Evolutionary conservation across 768 basidiomycete species (phyloP).

Genomic region (Serendipita sp.): DNA sequence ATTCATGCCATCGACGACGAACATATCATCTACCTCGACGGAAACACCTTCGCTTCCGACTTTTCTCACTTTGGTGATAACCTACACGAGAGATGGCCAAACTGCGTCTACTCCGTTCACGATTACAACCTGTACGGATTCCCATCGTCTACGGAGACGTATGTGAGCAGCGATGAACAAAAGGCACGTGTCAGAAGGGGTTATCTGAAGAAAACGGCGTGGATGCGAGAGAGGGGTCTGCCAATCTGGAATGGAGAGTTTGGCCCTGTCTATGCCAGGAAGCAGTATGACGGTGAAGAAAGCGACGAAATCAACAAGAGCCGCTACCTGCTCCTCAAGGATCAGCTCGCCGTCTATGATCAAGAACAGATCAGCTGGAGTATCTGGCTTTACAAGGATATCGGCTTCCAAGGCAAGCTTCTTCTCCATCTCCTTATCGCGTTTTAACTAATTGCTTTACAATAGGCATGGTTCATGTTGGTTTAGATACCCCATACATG

Average conservation of each 20-base stretch:
- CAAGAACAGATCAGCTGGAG: conserved; percentile 38
- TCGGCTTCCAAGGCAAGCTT: conserved; percentile 18
- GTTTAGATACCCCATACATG: conserved; percentile 25
- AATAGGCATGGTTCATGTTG: conserved; percentile 24
- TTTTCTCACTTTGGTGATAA: conserved; percentile 53
- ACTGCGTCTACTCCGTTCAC: conserved; percentile 64
- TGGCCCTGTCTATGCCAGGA: conserved; percentile 64
- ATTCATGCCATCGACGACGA: conserved; percentile 55
- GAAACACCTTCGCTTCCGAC: conserved; percentile 70
- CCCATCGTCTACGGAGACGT: neutral
- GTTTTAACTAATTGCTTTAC: neutral
- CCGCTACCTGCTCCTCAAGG: conserved; percentile 49
- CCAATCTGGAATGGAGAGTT: conserved; percentile 77
- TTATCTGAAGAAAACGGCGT: conserved; percentile 59
- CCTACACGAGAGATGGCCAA: conserved; percentile 43
- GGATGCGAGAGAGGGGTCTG: conserved; percentile 51
- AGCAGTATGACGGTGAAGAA: conserved; percentile 35
- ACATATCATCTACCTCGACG: conserved; percentile 67
- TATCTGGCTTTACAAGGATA: conserved; percentile 67
- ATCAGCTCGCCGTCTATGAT: conserved; percentile 38
- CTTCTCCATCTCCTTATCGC: neutral
- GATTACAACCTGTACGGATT: conserved; percentile 36
- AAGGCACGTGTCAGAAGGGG: conserved; percentile 33
- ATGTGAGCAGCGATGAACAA: neutral
- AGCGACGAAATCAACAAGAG: conserved; percentile 51